Percentiles rank a stretch among this genome's conserved stretches.
phyloP scores from a whole-genome alignment of 2,329 filamentous ascomycete genomes.

The Penicillium sp. region DNA sequence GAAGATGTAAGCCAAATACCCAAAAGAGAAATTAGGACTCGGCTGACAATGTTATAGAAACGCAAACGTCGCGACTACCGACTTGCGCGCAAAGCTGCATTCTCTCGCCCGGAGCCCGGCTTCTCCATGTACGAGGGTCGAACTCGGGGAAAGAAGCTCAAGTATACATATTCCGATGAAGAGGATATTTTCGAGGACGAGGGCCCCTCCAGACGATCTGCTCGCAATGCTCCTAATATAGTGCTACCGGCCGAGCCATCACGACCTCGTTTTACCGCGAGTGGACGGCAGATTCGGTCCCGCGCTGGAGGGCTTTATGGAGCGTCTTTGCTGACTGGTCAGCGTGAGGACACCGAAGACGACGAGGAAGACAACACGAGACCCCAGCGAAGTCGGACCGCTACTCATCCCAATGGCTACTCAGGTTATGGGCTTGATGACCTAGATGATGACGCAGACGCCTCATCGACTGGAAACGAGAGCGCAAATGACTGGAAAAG shows the following conservation, averaged over 20 bases:
- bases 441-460: conserved; percentile 70
- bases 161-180: conserved; percentile 94
- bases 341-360: conserved; percentile 50
- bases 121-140: conserved; percentile 96
- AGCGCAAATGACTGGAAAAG: conserved; percentile 72
- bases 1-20: conserved; percentile 70
- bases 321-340: conserved; percentile 60
- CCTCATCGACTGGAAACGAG: conserved; percentile 58
- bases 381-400: conserved; percentile 43
- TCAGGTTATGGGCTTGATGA: conserved; percentile 64
- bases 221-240: conserved; percentile 68
- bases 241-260: conserved; percentile 72
- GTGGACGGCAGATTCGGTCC: conserved; percentile 76
- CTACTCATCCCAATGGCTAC: conserved; percentile 40
- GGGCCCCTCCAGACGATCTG: conserved; percentile 65
- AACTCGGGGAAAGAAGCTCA: conserved; percentile 92
- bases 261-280: conserved; percentile 74
- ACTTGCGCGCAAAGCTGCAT: conserved; percentile 80
- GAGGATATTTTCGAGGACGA: conserved; percentile 71
- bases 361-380: conserved; percentile 49
- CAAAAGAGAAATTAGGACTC: conserved; percentile 2
- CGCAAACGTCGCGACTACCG: conserved; percentile 91
- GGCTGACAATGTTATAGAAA: conserved; percentile 63
- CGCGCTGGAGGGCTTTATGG: conserved; percentile 60
- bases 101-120: conserved; percentile 82